Conservation (phyloP, 306 rosid genomes). For the Casuarina cunninghamiana region DNA sequence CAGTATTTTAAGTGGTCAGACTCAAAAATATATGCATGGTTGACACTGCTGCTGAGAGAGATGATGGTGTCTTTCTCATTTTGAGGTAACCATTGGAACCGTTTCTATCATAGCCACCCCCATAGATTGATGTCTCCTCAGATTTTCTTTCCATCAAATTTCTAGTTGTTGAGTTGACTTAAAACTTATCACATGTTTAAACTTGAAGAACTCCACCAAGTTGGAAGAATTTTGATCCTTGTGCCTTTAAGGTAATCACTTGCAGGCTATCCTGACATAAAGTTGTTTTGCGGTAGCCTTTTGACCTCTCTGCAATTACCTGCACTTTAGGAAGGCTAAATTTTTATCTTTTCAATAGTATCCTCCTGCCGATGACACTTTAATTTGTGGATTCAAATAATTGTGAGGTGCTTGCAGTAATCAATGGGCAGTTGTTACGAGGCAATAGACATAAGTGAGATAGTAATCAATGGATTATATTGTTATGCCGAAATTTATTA, state of each 20-base stretch:
- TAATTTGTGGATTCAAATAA: constrained; percentile 11
- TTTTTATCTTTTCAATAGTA: neutral
- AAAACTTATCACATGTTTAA: constrained; percentile 44
- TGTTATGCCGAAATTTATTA: constrained; percentile 9
- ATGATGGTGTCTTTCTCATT: constrained; percentile 55
- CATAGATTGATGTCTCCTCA: constrained; percentile 36
- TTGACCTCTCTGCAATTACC: constrained; percentile 16
- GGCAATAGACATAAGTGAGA: constrained; percentile 1
- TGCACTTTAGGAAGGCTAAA: constrained; percentile 6
- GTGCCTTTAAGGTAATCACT: constrained; percentile 35
- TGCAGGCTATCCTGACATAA: constrained; percentile 13
- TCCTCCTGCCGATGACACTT: constrained; percentile 21
- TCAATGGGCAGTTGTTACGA: constrained; percentile 15
- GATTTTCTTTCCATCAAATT: constrained; percentile 28
- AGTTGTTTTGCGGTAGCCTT: constrained; percentile 19
- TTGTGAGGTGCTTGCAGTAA: constrained; percentile 22
- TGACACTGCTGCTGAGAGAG: constrained; percentile 73
- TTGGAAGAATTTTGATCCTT: constrained; percentile 44
- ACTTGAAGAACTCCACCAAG: constrained; percentile 37
- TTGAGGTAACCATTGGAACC: constrained; percentile 84
- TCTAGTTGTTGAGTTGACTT: constrained; percentile 37
- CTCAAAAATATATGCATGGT: constrained; percentile 55
- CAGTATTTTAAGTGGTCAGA: constrained; percentile 53
- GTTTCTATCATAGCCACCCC: constrained; percentile 24
- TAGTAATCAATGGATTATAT: neutral